Evolutionary conservation across 257 asterid species (phyloP), one percentile per base, ranked within the genome.

Genomic region (Phtheirospermum japonicum): DNA sequence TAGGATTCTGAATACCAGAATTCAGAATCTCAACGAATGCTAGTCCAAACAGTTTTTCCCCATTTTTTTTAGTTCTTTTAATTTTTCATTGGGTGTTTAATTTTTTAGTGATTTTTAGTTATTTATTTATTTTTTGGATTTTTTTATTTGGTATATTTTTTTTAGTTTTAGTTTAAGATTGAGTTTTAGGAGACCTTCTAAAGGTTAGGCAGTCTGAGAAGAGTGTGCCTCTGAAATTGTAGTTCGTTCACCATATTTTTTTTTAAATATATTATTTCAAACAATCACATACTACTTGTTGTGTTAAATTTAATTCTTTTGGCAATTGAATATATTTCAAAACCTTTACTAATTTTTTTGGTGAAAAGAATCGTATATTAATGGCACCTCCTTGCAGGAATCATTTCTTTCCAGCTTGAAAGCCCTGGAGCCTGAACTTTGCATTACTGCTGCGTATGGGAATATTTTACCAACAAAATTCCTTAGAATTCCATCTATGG

Each of bases 381-480:
- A 7, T 63, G 32, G 59, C 28, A 26, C 40, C 57, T 16, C 30
- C 39, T 14, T 77, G 77, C 87, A 88, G 98, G 97, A 92, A 76
- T 54, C 83, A 4, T 92, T 92, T 76, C 82, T 92, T 53, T 65
- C 66, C 45, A 65, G 73, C 59, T 80, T 92, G 26, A 75, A 74
- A 71, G 83, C 84, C 64, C 75, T 92, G 85, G 93, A 86, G 72
- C 96, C 99, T 49, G 93, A 86, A 62, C 95, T 92, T 73, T 92
- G 97, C 75, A 77, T 92, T 70, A 92, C 96, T 67, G 97, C 97
- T 63, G 99, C 99, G 30, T 92, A 92, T 59, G 99, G 99, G 74
- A 92, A 89, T 76, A 92, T 92, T 59, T 73, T 92, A 62, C 96
- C 99, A 8, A 84, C 80, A 51, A 86, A 80, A 64, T 89, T 92